Evolutionary conservation across 1,284 basidiomycete species (phyloP).

Genomic region (Irpex sp.): DNA sequence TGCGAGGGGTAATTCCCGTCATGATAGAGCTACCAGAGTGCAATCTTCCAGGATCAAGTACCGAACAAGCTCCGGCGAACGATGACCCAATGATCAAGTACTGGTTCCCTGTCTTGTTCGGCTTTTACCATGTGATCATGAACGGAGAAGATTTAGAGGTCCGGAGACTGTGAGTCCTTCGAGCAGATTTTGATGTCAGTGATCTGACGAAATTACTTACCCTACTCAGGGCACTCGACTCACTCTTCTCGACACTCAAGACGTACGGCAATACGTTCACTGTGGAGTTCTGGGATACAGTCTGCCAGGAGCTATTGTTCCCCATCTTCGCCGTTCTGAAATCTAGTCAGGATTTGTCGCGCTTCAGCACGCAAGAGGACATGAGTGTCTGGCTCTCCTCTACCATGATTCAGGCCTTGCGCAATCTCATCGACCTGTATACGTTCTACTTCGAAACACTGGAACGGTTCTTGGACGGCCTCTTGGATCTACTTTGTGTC

Average conservation of each 20-base stretch:
- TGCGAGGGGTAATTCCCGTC: conserved; percentile 86
- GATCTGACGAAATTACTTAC: no score
- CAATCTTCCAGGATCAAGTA: conserved; percentile 44
- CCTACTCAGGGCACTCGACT: conserved; percentile 81
- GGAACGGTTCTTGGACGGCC: conserved; percentile 86
- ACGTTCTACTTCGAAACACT: conserved; percentile 95
- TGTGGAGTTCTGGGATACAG: conserved; percentile 96
- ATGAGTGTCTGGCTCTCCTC: conserved; percentile 99
- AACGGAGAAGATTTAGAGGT: conserved; percentile 99
- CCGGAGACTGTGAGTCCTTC: conserved; percentile 74
- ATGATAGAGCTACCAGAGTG: conserved; percentile 90
- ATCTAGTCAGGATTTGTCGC: conserved; percentile 84
- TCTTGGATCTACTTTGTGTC: conserved; percentile 91
- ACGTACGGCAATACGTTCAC: conserved; percentile 86
- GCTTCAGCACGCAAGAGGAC: conserved; percentile 96
- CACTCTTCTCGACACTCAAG: conserved; percentile 93
- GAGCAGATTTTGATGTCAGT: background rate
- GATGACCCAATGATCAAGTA: conserved; percentile 91
- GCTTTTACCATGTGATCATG: conserved; percentile 99
- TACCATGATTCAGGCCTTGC: conserved; percentile 97
- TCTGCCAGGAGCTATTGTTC: conserved; percentile 95
- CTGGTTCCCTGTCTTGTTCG: conserved; percentile 96
- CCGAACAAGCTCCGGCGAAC: conserved; percentile 36
- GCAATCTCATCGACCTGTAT: conserved; percentile 95
- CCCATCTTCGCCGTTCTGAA: conserved; percentile 97